phyloP scores from a whole-genome alignment of 768 basidiomycete genomes.

The Kwoniella sp. region DNA sequence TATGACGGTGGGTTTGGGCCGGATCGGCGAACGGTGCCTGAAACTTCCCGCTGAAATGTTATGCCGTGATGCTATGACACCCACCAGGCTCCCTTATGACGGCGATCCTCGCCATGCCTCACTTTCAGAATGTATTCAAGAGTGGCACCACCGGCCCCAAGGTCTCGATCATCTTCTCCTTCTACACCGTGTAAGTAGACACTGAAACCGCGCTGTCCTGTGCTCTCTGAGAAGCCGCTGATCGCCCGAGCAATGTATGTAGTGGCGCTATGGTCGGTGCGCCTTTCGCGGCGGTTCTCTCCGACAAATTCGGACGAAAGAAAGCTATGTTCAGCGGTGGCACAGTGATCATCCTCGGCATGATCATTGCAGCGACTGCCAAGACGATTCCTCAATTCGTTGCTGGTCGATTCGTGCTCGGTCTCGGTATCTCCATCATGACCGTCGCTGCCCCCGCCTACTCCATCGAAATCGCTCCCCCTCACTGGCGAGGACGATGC shows the following conservation, averaged over 20 bases:
- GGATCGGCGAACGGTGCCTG: background rate
- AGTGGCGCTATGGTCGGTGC: constrained; percentile 49
- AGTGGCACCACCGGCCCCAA: constrained; percentile 25
- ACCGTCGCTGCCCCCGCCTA: constrained; percentile 57
- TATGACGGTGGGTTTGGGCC: constrained; percentile 33
- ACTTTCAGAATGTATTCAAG: constrained; percentile 37
- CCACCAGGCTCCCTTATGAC: constrained; percentile 34
- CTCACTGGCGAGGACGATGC: constrained; percentile 32
- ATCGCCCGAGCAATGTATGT: background rate
- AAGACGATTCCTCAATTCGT: constrained; percentile 61
- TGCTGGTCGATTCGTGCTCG: constrained; percentile 61
- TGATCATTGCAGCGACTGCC: constrained; percentile 61
- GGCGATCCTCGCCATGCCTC: constrained; percentile 37
- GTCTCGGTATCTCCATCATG: constrained; percentile 61
- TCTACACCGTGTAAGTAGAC: constrained; percentile 32
- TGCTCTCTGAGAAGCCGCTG: background rate
- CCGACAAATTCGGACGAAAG: constrained; percentile 53
- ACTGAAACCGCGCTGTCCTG: background rate
- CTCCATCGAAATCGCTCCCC: constrained; percentile 65
- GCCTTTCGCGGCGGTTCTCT: constrained; percentile 51
- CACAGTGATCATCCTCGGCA: constrained; percentile 55
- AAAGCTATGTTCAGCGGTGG: constrained; percentile 53
- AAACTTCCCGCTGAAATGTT: background rate
- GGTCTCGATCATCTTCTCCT: constrained; percentile 40
- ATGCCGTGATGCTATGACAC: background rate